Percentiles rank a stretch among this genome's conserved stretches.
phyloP scores from a whole-genome alignment of 2,329 filamentous ascomycete species.

The Pyricularia pennisetigena region DNA sequence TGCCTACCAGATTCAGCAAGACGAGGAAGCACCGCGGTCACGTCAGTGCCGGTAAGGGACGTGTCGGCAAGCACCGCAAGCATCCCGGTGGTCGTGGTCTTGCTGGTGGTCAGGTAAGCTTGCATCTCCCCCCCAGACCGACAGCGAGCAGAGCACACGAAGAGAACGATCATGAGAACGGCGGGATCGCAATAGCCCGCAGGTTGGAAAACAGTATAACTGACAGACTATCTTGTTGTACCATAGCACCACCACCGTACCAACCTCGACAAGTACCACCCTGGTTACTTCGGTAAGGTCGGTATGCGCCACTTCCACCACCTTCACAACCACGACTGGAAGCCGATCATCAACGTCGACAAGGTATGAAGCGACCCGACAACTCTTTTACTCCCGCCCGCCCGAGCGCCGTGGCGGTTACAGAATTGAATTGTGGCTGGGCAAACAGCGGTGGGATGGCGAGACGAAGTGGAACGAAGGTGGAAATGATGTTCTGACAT shows the following conservation, averaged over 20 bases:
- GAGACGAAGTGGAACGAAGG: not conserved
- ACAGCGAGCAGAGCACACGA: slow-evolving; percentile 4
- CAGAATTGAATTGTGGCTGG: not conserved
- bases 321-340: slow-evolving; percentile 93
- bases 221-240: no score
- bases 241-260: slow-evolving; percentile 88
- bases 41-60: slow-evolving; percentile 96
- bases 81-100: slow-evolving; percentile 72
- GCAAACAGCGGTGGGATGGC: not conserved
- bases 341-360: slow-evolving; percentile 96
- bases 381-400: not conserved
- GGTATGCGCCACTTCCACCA: slow-evolving; percentile 97
- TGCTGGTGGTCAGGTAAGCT: slow-evolving; percentile 74
- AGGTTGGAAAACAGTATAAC: not conserved
- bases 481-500: slow-evolving; percentile 1
- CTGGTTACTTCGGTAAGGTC: slow-evolving; percentile 98
- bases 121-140: not conserved
- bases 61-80: slow-evolving; percentile 99
- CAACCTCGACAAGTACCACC: slow-evolving; percentile 80
- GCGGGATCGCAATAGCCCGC: not conserved
- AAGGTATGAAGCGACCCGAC: slow-evolving; percentile 52
- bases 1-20: slow-evolving; percentile 65
- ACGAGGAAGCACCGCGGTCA: slow-evolving; percentile 88
- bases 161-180: slow-evolving; percentile 1
- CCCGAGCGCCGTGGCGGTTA: not conserved